Evolutionary conservation across 257 asterid species (phyloP).

Genomic region (Gentiana macrophylla): DNA sequence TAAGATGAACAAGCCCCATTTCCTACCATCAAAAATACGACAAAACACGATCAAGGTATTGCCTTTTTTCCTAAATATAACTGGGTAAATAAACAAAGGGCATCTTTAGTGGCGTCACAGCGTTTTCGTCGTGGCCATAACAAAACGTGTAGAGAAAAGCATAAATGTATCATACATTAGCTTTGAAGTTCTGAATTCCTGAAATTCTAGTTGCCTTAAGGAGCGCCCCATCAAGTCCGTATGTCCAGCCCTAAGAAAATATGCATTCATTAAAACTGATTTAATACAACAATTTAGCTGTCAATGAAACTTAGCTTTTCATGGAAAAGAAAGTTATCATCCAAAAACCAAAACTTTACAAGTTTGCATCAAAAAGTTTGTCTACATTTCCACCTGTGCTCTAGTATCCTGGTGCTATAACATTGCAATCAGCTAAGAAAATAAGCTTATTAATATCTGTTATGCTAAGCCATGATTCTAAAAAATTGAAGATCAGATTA

Average conservation of each 20-base stretch:
- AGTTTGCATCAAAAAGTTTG: too few relatives aligned
- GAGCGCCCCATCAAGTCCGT: slow-evolving; percentile 73
- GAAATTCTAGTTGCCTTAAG: slow-evolving; percentile 55
- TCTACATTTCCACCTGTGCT: too few relatives aligned
- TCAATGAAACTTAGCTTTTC: too few relatives aligned
- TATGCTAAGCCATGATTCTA: not conserved
- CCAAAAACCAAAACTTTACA: too few relatives aligned
- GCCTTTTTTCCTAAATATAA: not conserved
- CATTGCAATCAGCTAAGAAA: too few relatives aligned
- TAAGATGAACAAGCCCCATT: slow-evolving; percentile 68
- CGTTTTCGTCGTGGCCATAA: too few relatives aligned
- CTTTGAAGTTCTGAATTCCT: slow-evolving; percentile 72
- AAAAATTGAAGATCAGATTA: not conserved
- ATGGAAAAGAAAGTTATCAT: too few relatives aligned
- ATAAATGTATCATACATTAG: slow-evolving; percentile 28
- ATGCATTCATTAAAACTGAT: not conserved
- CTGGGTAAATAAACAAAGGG: not conserved
- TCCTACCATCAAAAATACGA: slow-evolving; percentile 38
- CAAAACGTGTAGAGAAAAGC: not conserved
- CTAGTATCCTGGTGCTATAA: too few relatives aligned
- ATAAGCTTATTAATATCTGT: too few relatives aligned
- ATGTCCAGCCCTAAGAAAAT: slow-evolving; percentile 70
- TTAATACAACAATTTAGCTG: too few relatives aligned
- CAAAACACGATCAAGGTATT: slow-evolving; percentile 5
- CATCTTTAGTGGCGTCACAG: too few relatives aligned